Conservation (phyloP, 192 early-diverging fungal genomes). For the Rhizophagus sp. region DNA sequence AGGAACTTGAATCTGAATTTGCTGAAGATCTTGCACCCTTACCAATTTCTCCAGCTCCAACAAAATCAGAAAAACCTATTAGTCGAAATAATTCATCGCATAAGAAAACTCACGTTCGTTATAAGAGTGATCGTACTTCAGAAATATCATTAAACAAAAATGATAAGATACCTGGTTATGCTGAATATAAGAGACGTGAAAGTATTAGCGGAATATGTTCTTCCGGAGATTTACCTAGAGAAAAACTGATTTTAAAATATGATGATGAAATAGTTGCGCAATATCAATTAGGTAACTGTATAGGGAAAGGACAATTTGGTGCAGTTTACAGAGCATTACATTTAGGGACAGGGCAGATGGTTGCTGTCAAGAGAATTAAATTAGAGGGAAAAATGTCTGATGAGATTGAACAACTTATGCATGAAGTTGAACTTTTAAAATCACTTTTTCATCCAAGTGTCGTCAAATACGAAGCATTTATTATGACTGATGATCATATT, state of each 20-base stretch:
- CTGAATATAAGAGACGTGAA: conserved; percentile 14
- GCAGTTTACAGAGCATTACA: conserved; percentile 85
- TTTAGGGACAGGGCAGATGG: conserved; percentile 77
- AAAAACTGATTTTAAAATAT: conserved; percentile 39
- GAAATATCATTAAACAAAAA: conserved; percentile 12
- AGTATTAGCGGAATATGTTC: conserved; percentile 29
- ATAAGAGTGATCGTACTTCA: conserved; percentile 20
- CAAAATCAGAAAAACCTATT: not conserved
- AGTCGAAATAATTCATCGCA: conserved; percentile 2
- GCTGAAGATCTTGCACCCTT: not conserved
- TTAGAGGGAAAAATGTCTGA: conserved; percentile 65
- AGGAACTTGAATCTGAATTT: conserved; percentile 15
- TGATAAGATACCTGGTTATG: not conserved
- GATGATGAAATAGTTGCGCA: conserved; percentile 29
- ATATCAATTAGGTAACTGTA: conserved; percentile 78
- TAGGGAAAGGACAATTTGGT: conserved; percentile 89
- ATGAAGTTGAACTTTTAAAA: conserved; percentile 85
- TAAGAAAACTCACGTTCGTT: conserved; percentile 16
- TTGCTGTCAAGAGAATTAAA: conserved; percentile 85
- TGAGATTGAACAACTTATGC: conserved; percentile 78
- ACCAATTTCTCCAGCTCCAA: not conserved
- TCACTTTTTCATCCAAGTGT: conserved; percentile 83
- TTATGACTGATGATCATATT: conserved; percentile 67
- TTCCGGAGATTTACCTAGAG: conserved; percentile 35
- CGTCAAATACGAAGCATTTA: conserved; percentile 83